Evolutionary conservation across 2,329 filamentous ascomycete species (phyloP).

Genomic region (Talaromyces amestolkiae): DNA sequence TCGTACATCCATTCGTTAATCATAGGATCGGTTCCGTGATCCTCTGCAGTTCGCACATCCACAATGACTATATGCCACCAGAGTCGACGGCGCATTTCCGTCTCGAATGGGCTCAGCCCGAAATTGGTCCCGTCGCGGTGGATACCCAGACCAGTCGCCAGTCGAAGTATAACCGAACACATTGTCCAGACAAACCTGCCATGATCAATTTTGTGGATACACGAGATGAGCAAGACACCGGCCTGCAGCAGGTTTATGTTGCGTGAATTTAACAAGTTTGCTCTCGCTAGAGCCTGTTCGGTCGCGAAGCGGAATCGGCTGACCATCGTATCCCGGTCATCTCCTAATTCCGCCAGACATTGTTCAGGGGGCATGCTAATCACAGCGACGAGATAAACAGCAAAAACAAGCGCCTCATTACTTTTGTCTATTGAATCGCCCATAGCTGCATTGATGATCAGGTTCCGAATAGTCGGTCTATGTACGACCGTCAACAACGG

Average conservation of each 20-base stretch:
- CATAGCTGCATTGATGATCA: slow-evolving; percentile 51
- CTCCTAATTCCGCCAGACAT: slow-evolving; percentile 48
- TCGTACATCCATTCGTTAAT: slow-evolving; percentile 48
- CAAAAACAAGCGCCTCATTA: slow-evolving; percentile 58
- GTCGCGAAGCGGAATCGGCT: slow-evolving; percentile 60
- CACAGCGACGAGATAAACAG: slow-evolving; percentile 60
- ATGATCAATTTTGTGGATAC: slow-evolving; percentile 42
- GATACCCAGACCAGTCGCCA: slow-evolving; percentile 48
- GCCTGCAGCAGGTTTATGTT: slow-evolving; percentile 63
- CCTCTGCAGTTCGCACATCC: slow-evolving; percentile 50
- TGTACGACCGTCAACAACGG: slow-evolving; percentile 61
- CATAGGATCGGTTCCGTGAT: slow-evolving; percentile 49
- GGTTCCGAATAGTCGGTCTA: slow-evolving; percentile 52
- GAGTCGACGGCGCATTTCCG: slow-evolving; percentile 52
- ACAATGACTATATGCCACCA: slow-evolving; percentile 53
- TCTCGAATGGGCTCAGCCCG: slow-evolving; percentile 49
- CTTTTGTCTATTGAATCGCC: slow-evolving; percentile 52
- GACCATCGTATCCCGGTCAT: slow-evolving; percentile 51
- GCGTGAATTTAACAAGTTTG: slow-evolving; percentile 61
- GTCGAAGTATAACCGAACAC: slow-evolving; percentile 41
- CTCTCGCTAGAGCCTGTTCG: slow-evolving; percentile 63
- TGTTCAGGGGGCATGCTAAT: slow-evolving; percentile 42
- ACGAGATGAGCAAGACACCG: slow-evolving; percentile 60
- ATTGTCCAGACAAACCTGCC: slow-evolving; percentile 46
- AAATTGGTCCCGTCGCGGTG: slow-evolving; percentile 53